Conservation (phyloP, 2,329 filamentous ascomycete genomes). For the Podosphaera aphanis region DNA sequence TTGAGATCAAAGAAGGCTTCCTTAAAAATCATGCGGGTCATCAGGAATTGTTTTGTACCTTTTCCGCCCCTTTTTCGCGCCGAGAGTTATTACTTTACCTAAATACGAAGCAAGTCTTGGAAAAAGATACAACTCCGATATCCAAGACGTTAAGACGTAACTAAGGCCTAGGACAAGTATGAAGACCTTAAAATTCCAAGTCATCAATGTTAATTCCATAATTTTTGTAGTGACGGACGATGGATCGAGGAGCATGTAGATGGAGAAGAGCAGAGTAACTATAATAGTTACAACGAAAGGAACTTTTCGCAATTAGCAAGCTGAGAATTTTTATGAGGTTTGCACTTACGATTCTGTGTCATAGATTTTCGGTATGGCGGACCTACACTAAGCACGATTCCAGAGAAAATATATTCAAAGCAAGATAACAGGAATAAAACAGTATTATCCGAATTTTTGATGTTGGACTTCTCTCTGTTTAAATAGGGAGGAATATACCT, state of each 20-base stretch:
- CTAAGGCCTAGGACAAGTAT: slow-evolving; percentile 45
- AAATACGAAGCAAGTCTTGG: slow-evolving; percentile 42
- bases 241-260: slow-evolving; percentile 63
- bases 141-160: slow-evolving; percentile 47
- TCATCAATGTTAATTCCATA: slow-evolving; percentile 74
- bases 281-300: slow-evolving; percentile 65
- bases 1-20: too few species aligned
- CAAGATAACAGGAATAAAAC: slow-evolving; percentile 73
- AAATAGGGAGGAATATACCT: slow-evolving; percentile 62
- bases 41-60: not conserved
- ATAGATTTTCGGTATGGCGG: slow-evolving; percentile 69
- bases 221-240: slow-evolving; percentile 41
- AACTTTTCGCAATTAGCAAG: slow-evolving; percentile 23
- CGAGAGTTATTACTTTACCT: slow-evolving; percentile 30
- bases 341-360: slow-evolving; percentile 46
- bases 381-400: slow-evolving; percentile 75
- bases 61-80: not conserved
- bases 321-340: not conserved
- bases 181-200: slow-evolving; percentile 46
- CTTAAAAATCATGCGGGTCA: not conserved
- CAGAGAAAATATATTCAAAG: slow-evolving; percentile 84
- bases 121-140: slow-evolving; percentile 49
- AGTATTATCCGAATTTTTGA: slow-evolving; percentile 83
- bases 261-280: slow-evolving; percentile 39
- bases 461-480: slow-evolving; percentile 57